Base-by-base conservation (phyloP, 768 basidiomycete species). In the Terana coerulea region DNA sequence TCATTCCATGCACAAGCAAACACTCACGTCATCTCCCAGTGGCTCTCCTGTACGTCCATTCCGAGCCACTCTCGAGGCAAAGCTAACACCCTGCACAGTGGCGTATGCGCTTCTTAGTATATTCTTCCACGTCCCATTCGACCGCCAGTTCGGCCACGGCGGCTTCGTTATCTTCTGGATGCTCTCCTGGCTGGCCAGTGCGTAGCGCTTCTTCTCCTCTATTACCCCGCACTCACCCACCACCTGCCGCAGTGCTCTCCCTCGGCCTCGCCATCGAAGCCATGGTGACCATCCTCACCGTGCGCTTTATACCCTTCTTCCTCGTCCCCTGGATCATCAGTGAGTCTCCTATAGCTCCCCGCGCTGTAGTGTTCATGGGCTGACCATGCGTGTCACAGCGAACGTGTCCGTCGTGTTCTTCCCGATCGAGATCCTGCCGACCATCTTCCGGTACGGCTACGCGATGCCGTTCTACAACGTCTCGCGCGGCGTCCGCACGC, bases 391-490 rank as follows among this genome's bases (percentile, higher is more conserved):
- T 14, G 17, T 22, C 30, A 15, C 12, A 86, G 80, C 63, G 30
- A 86, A 84, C 59, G 80, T 83, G 30, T 76, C 83, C 2, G 79
- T 83, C 19, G 71, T 70, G 17, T 65, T 74, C 34, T 76, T 76
- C 61, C 86, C 88, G 0, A 74, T 86, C 35, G 75, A 80, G 45
- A 64, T 80, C 1, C 67, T 86, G 1, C 84, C 86, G 0, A 57
- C 57, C 33, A 54, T 88, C 51, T 87, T 75, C 66, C 75, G 72
- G 42, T 88, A 88, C 53, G 88, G 85, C 1, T 86, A 81, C 56
- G 85, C 78, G 0, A 73, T 72, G 56, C 88, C 88, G 1, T 88
- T 90, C 61, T 88, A 85, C 63, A 86, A 88, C 58, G 71, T 88
- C 25, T 79, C 82, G 12, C 67, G 71, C 33, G 78, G 83, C 0